phyloP scores from a whole-genome alignment of 140 eudicot genomes.

The Senecio squalidus region DNA sequence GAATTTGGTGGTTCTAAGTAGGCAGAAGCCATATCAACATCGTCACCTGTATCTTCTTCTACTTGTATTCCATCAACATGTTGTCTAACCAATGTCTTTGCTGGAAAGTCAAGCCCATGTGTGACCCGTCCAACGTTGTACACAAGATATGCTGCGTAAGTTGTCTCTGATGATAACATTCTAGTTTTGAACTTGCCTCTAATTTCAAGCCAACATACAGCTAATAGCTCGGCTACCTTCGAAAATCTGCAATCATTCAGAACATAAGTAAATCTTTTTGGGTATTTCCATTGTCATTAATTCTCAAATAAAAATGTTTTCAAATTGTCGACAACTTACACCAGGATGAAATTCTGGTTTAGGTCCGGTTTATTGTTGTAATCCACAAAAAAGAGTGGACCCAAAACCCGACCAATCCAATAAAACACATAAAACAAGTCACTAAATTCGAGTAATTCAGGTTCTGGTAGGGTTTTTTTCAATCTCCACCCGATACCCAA shows the following conservation, averaged over 20 bases:
- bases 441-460: no score
- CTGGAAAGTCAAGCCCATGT: slow-evolving; percentile 39
- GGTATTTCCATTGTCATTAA: not conserved
- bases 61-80: slow-evolving; percentile 6
- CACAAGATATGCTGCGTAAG: slow-evolving; percentile 54
- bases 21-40: slow-evolving; percentile 13
- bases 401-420: no score
- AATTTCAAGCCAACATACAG: slow-evolving; percentile 61
- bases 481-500: no score
- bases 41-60: not conserved
- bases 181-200: slow-evolving; percentile 29
- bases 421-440: no score
- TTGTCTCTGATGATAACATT: slow-evolving; percentile 39
- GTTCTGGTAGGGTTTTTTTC: no score
- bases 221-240: slow-evolving; percentile 36
- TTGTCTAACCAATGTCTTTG: slow-evolving; percentile 23
- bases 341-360: no score
- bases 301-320: not conserved
- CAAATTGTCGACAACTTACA: no score
- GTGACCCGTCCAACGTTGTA: slow-evolving; percentile 24
- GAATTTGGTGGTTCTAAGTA: slow-evolving; percentile 14
- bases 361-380: no score
- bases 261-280: not conserved
- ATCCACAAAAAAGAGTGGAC: no score
- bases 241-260: slow-evolving; percentile 36